phyloP scores from a whole-genome alignment of 2,329 filamentous ascomycete genomes.

The Lachnellula arida region DNA sequence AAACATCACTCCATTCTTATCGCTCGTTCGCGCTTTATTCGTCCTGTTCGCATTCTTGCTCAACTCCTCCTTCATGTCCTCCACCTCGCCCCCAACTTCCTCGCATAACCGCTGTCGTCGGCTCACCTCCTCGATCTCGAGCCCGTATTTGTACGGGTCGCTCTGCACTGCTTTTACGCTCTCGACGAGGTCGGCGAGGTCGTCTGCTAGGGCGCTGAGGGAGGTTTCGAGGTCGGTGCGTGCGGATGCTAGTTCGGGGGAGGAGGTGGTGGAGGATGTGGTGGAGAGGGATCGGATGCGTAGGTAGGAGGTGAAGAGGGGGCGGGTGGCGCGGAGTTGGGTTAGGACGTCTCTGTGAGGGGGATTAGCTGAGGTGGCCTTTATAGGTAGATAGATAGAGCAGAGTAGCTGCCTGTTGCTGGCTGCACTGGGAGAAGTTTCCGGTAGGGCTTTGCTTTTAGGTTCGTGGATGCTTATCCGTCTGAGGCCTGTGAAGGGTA shows the following conservation, averaged over 20 bases:
- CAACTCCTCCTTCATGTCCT: constrained; percentile 83
- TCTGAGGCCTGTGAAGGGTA: too few relatives aligned
- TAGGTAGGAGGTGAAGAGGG: constrained; percentile 89
- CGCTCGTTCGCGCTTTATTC: too few relatives aligned
- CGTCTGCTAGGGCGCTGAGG: constrained; percentile 67
- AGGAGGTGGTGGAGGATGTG: constrained; percentile 44
- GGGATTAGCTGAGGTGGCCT: background rate
- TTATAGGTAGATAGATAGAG: too few relatives aligned
- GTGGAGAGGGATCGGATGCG: constrained; percentile 86
- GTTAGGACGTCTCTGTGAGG: constrained; percentile 73
- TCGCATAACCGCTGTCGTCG: constrained; percentile 77
- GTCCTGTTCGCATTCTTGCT: constrained; percentile 41
- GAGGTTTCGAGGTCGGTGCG: constrained; percentile 62
- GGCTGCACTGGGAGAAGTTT: too few relatives aligned
- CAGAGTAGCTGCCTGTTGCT: too few relatives aligned
- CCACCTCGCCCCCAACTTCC: constrained; percentile 84
- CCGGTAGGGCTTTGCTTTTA: too few relatives aligned
- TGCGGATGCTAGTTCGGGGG: constrained; percentile 80
- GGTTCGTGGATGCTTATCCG: too few relatives aligned
- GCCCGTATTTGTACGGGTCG: constrained; percentile 80
- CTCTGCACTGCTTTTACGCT: constrained; percentile 84
- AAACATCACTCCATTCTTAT: constrained; percentile 27
- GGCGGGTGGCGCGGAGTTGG: constrained; percentile 73
- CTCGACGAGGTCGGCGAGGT: constrained; percentile 82
- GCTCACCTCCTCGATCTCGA: constrained; percentile 76